Base-by-base conservation (phyloP, 2,329 filamentous ascomycete genomes). In the Iodosphaeria phyllophila region DNA sequence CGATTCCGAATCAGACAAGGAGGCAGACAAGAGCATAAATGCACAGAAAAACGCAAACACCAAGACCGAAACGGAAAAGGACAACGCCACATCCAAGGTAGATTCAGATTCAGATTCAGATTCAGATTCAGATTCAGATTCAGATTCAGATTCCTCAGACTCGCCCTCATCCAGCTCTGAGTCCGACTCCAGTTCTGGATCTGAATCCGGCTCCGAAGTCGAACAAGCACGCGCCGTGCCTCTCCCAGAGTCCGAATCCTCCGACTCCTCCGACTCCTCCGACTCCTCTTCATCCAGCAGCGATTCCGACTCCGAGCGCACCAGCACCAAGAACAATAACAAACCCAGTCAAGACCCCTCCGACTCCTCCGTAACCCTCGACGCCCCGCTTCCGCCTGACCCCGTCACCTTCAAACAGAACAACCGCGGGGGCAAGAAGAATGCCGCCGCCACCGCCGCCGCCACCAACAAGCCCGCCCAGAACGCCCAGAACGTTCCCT, bases 401-500 rank as follows among this genome's bases (percentile, higher is more conserved):
- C 60, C 26, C 11, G 22, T 18, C 26, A n/a, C n/a, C n/a, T 43
- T 43, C 35, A 63, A 62, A 41, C 47, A 50, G 32, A 58, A 47
- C 13, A 47, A 44, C 30, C 28, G 41, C 23, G 31, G 39, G 21
- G n/a, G n/a, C n/a, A n/a, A n/a, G n/a, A 37, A 41, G 31, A 37
- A 37, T 29, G 34, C 36, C 46, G 36, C 39, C 41, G n/a, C n/a
- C n/a, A n/a, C n/a, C n/a, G n/a, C n/a, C n/a, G n/a, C n/a, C n/a
- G n/a, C n/a, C n/a, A n/a, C n/a, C n/a, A n/a, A n/a, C n/a, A 37
- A 47, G 38, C 24, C 43, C 34, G 29, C 43, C 35, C 25, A 20
- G 5, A 65, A 63, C 52, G 54, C 60, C 51, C 59, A 53, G 34
- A 73, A 62, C 46, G 64, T 64, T 47, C 83, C 64, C 36, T 93